Base-by-base conservation (phyloP, 2,329 filamentous ascomycete genomes). In the Xylaria multiplex region DNA sequence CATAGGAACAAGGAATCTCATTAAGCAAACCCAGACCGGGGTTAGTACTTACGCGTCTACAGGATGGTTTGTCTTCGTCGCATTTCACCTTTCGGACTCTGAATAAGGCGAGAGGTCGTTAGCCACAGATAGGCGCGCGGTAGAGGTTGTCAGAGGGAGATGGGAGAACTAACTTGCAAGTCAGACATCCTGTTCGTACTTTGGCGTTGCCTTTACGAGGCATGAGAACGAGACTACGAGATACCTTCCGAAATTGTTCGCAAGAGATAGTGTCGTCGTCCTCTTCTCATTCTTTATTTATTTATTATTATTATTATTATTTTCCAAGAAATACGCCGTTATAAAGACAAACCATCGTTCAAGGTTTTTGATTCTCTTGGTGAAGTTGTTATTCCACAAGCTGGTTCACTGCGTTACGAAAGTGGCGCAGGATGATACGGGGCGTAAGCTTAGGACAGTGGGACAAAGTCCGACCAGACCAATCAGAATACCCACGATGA, bases 51-150 rank as follows among this genome's bases (percentile, higher is more conserved):
- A 69, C 67, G n/a, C 74, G 74, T 61, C 35, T 64, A 52, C 74
- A 76, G 22, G 54, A 48, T 6, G 74, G 74, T 42, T 74, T 76
- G 37, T 46, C 71, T 64, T 74, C 73, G 42, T 75, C 74, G 40
- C 73, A 76, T 65, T 74, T 76, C 30, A 76, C 68, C 53, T 76
- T 76, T 49, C 74, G 71, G 35, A 73, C 53, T 59, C 73, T 75
- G 45, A 30, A 48, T 11, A 24, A 30, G 6, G 27, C 24, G 60
- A 67, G 48, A 3, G 30, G 19, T 43, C 40, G 62, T 67, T 19
- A 68, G 66, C 42, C 4, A 45, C 50, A 48, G 2, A 55, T 37
- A 35, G 22, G 24, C 24, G 22, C 8, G 40, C 22, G 42, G 45
- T 19, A 59, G n/a, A 22, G 46, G 22, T 24, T n/a, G 42, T 22